phyloP scores from a whole-genome alignment of 2,329 filamentous ascomycete genomes.

The Dactylellina sp. region DNA sequence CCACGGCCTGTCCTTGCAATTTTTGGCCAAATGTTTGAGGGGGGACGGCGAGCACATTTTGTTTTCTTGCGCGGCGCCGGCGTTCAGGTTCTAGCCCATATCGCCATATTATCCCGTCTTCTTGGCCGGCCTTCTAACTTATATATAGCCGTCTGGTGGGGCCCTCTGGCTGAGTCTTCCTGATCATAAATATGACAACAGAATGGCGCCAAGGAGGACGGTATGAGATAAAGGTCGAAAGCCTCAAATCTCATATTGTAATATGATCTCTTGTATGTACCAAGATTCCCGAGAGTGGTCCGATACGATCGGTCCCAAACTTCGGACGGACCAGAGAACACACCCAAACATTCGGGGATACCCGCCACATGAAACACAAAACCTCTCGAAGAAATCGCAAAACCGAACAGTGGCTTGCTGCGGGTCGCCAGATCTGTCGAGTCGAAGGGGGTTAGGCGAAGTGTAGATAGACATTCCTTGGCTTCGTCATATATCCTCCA shows the following conservation, averaged over 20 bases:
- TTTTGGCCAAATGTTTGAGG: conserved; percentile 24
- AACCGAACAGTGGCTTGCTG: not conserved
- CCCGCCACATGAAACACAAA: not conserved
- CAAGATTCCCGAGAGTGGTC: too few relatives aligned
- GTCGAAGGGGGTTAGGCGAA: conserved; percentile 4
- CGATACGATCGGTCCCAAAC: too few relatives aligned
- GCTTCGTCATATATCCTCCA: conserved; percentile 18
- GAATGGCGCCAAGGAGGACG: too few relatives aligned
- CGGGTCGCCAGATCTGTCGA: conserved; percentile 26
- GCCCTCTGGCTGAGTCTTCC: too few relatives aligned
- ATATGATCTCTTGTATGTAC: too few relatives aligned
- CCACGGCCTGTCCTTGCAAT: conserved; percentile 33
- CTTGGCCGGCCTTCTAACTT: too few relatives aligned
- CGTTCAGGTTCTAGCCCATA: not conserved
- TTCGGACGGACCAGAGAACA: too few relatives aligned
- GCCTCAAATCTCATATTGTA: too few relatives aligned
- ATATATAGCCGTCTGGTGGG: too few relatives aligned
- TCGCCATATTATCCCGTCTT: not conserved
- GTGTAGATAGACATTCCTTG: conserved; percentile 3
- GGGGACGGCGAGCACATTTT: conserved; percentile 20
- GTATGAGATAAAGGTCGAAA: too few relatives aligned
- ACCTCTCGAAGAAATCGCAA: not conserved
- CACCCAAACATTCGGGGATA: not conserved
- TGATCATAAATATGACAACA: too few relatives aligned
- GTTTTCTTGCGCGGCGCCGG: not conserved